phyloP scores from a whole-genome alignment of 2,329 filamentous ascomycete species.

The Pseudocercospora macadamiae region DNA sequence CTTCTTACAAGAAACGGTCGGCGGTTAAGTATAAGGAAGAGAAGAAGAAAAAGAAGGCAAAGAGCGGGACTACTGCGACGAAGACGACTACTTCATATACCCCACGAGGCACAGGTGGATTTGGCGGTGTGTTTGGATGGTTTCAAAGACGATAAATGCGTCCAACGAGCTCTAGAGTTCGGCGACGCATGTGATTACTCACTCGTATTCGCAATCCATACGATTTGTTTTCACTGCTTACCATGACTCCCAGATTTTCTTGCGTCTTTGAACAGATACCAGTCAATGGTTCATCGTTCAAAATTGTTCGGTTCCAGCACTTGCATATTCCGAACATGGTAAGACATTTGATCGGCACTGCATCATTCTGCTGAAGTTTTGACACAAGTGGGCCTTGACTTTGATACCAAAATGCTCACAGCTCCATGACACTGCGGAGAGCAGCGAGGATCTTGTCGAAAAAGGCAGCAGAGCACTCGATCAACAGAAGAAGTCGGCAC shows the following conservation, averaged over 20 bases:
- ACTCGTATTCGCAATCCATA: too few relatives aligned
- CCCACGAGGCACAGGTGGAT: too few relatives aligned
- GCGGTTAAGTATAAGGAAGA: too few relatives aligned
- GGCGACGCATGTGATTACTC: too few relatives aligned
- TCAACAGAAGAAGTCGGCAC: background rate
- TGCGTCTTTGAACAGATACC: too few relatives aligned
- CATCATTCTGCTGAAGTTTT: background rate
- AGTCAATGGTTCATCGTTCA: background rate
- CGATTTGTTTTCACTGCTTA: too few relatives aligned
- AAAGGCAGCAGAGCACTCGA: background rate
- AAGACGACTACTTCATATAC: too few relatives aligned
- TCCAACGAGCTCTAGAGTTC: too few relatives aligned
- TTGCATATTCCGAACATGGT: background rate
- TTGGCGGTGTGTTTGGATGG: conserved; percentile 7
- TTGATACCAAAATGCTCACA: background rate
- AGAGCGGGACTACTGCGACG: too few relatives aligned
- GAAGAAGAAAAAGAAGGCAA: too few relatives aligned
- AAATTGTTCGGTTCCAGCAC: background rate
- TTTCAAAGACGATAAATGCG: background rate
- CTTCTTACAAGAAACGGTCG: too few relatives aligned
- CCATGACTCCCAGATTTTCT: too few relatives aligned
- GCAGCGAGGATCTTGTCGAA: background rate
- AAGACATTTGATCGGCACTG: background rate
- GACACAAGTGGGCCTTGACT: background rate
- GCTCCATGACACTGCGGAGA: background rate